Evolutionary conservation across 495 filamentous ascomycete genomes (phyloP), one percentile per base, ranked within the genome.

Genomic region (Parathielavia hyrcaniae): DNA sequence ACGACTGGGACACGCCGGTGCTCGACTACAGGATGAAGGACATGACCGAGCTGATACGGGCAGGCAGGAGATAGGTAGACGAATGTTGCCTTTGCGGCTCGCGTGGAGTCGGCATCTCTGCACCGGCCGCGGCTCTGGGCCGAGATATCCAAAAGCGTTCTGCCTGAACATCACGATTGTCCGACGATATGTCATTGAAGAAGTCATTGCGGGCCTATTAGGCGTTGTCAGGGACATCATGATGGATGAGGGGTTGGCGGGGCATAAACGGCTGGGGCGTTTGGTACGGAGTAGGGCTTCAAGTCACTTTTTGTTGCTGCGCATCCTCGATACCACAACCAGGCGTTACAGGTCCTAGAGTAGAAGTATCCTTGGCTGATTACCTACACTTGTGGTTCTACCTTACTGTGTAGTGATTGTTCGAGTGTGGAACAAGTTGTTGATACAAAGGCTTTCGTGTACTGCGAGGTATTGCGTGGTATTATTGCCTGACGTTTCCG

Each of bases 21-120:
- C 67, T 80, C 48, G 80, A 82, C 61, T 82, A 81, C 67, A 71
- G 81, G 48, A 73, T 82, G 73, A 74, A 73, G 34, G 81, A 83
- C 61, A 75, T 84, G 73, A 66, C 67, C 35, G 73, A 77, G 57
- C 68, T 85, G 32, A 78, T 78, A 56, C 62, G 66, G 45, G 45
- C 44, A 10, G 45, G 34, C 6, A 60, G 30, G 16, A 17, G 20
- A 13, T 36, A 46, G 44, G 16, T n/a, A 17, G 26, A 22, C 2
- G 26, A 13, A 38, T 5, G 26, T 44, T 46, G 12, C 9, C 46
- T 23, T 35, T 22, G 51, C 12, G 19, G 19, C 30, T 40, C 6
- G 43, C n/a, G n/a, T n/a, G 39, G 30, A 19, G 13, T 34, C 19
- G 51, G 46, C 13, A 16, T 17, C 17, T 14, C 39, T 30, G 41